Conservation (phyloP, 2,329 filamentous ascomycete species). For the Exophiala alcalophila region DNA sequence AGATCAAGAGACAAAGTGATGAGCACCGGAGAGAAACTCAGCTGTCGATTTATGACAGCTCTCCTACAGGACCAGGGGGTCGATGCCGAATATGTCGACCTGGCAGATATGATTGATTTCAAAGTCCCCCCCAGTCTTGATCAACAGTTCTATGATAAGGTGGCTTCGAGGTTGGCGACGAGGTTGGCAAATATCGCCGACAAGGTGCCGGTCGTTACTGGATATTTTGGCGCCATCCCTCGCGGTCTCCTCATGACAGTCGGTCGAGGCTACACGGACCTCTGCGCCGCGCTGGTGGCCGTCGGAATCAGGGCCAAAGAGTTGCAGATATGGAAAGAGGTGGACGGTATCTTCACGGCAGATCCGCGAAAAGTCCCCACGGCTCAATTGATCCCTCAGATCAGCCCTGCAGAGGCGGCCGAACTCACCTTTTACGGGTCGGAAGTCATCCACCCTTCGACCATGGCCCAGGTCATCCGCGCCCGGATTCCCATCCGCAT, state of each 20-base stretch:
- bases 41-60: constrained; percentile 85
- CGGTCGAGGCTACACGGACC: constrained; percentile 91
- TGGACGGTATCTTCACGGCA: constrained; percentile 87
- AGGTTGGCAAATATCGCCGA: constrained; percentile 64
- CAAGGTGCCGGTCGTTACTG: constrained; percentile 76
- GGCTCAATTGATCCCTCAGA: constrained; percentile 79
- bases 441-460: constrained; percentile 97
- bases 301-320: constrained; percentile 85
- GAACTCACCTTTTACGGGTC: constrained; percentile 93
- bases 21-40: constrained; percentile 93
- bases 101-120: constrained; percentile 76
- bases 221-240: constrained; percentile 91
- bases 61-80: constrained; percentile 77
- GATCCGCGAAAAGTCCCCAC: constrained; percentile 90
- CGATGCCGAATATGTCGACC: constrained; percentile 83
- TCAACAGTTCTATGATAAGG: constrained; percentile 65
- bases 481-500: constrained; percentile 65
- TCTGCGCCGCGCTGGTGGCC: constrained; percentile 87
- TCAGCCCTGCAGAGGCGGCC: constrained; percentile 91
- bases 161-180: constrained; percentile 59
- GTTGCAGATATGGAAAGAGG: constrained; percentile 98
- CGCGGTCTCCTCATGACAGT: constrained; percentile 88
- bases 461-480: constrained; percentile 85
- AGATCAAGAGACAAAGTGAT: constrained; percentile 83
- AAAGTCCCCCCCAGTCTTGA: constrained; percentile 58